phyloP scores from a whole-genome alignment of 2,329 filamentous ascomycete genomes.

The Alternaria sp. region DNA sequence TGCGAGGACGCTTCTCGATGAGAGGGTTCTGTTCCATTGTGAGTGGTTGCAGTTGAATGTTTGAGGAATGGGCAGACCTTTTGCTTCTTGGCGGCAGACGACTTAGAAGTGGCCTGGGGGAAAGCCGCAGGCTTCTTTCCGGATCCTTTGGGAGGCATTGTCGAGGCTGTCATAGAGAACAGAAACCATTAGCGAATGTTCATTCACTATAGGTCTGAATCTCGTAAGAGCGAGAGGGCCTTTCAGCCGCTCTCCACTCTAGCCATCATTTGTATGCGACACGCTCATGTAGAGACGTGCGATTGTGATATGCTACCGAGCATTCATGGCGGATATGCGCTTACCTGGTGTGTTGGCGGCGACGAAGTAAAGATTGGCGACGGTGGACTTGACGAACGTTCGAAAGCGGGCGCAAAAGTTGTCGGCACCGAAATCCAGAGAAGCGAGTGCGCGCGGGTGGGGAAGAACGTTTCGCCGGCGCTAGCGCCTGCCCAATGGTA shows the following conservation, averaged over 20 bases:
- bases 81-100: constrained; percentile 83
- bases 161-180: constrained; percentile 99
- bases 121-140: constrained; percentile 94
- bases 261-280: constrained; percentile 46
- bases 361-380: constrained; percentile 42
- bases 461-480: constrained; percentile 18
- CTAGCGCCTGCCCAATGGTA: constrained; percentile 24
- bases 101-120: constrained; percentile 65
- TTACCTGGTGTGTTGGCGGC: constrained; percentile 47
- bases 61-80: constrained; percentile 69
- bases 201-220: constrained; percentile 61
- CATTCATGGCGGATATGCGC: constrained; percentile 39
- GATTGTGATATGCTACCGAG: constrained; percentile 39
- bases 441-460: constrained; percentile 24
- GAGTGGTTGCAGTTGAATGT: constrained; percentile 23
- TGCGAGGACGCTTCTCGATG: constrained; percentile 95
- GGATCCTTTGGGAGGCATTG: constrained; percentile 72
- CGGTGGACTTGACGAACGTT: constrained; percentile 21
- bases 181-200: constrained; percentile 92
- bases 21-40: constrained; percentile 81
- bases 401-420: constrained; percentile 19
- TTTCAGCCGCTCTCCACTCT: constrained; percentile 47
- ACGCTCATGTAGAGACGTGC: constrained; percentile 41
- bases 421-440: constrained; percentile 22
- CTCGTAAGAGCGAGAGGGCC: constrained; percentile 49